These are phyloP conservation scores for Sisymbrium irio DNA, from an alignment of 345 rosid genomes.

Conservation along the genomic window DNA sequence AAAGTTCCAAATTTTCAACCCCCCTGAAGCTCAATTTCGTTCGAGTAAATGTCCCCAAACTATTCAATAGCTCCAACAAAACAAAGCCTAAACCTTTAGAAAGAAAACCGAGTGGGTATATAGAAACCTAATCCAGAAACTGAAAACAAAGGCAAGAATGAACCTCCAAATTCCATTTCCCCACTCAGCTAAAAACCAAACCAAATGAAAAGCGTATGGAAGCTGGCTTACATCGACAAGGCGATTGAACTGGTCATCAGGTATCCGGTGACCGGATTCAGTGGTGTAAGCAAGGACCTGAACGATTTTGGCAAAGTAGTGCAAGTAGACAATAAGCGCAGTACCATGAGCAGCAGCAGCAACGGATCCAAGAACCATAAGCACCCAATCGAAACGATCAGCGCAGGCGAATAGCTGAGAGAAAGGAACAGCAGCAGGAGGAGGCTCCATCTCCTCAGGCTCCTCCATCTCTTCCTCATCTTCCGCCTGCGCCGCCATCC, in stretches of 20 bases:
- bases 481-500: slow-evolving; percentile 57
- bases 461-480: slow-evolving; percentile 89
- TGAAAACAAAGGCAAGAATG: background rate
- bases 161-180: slow-evolving; percentile 8
- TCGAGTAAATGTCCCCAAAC: background rate
- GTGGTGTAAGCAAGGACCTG: slow-evolving; percentile 45
- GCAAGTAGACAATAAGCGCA: slow-evolving; percentile 92
- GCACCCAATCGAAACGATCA: slow-evolving; percentile 83
- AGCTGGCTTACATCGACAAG: slow-evolving; percentile 63
- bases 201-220: background rate
- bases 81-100: background rate
- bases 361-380: slow-evolving; percentile 84
- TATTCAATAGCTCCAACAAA: too few relatives aligned
- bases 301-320: slow-evolving; percentile 84
- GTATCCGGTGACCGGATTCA: background rate
- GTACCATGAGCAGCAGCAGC: slow-evolving; percentile 99
- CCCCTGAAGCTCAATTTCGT: background rate
- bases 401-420: slow-evolving; percentile 81
- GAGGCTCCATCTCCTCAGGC: slow-evolving; percentile 83
- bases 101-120: background rate
- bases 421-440: slow-evolving; percentile 97
- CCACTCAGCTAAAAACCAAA: background rate
- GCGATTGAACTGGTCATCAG: slow-evolving; percentile 47
- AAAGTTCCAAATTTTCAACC: background rate
- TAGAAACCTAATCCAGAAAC: slow-evolving; percentile 7